Base-by-base conservation (phyloP, 495 filamentous ascomycete genomes). In the Hypoxylon lienhwacheense region DNA sequence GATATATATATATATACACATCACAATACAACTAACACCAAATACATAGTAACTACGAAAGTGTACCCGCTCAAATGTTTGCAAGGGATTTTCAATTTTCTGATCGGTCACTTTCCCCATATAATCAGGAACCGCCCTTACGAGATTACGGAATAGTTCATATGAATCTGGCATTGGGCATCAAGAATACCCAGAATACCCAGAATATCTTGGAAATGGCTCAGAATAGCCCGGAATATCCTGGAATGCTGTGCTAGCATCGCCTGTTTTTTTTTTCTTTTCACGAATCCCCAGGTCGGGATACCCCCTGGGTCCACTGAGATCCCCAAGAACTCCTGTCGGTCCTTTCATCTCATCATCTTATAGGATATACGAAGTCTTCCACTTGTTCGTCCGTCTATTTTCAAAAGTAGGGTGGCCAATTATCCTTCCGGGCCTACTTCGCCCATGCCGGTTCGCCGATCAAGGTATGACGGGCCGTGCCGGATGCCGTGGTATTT, bases 391-490 rank as follows among this genome's bases (percentile, higher is more conserved):
- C 20, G 25, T 14, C 31, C 36, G 29, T 36, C 15, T 15, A 8
- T 49, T 25, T 7, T 14, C 0, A 1, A 37, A 46, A 7, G 34
- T 33, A 40, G 33, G 40, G 19, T 55, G 34, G 10, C 56, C 56
- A 60, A 60, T 50, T 46, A 45, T 22, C 15, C 45, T 22, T 31
- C 25, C 32, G 24, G 5, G 4, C n/a, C 16, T 11, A 14, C 14
- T 29, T 44, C 16, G 35, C 10, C 31, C 25, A 25, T 19, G 20
- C 53, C 32, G 45, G 29, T 55, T 34, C 33, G 36, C 33, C 40
- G 19, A 50, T 55, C 45, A 49, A 44, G n/a, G 43, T 49, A 42
- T 8, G 8, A 33, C 56, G 56, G 56, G 45, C 56, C 56, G 56
- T 50, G 37, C 56, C 56, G 56, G 33, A 34, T 5, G 40, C 28